Conservation (phyloP, 2,329 filamentous ascomycete species). For the Colletotrichum lindemuthianum region DNA sequence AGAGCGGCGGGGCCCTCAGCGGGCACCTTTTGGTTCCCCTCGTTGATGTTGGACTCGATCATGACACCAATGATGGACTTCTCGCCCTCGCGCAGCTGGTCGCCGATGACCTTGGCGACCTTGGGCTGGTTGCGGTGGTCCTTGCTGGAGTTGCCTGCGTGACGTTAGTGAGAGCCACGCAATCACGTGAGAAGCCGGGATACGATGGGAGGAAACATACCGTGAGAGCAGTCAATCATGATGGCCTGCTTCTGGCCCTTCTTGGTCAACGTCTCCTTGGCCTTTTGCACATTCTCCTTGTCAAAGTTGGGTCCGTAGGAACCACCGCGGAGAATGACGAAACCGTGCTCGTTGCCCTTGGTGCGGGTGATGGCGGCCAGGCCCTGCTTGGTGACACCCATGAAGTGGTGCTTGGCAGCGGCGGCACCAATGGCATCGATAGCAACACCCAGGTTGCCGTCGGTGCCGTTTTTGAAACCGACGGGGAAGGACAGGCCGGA, state of each 20-base stretch:
- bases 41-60: constrained; percentile 98
- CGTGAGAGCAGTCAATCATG: constrained; percentile 99
- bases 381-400: constrained; percentile 98
- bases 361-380: constrained; percentile 95
- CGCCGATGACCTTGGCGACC: constrained; percentile 82
- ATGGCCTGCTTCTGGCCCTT: constrained; percentile 89
- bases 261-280: constrained; percentile 80
- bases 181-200: neutral
- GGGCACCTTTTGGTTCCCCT: constrained; percentile 89
- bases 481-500: constrained; percentile 97
- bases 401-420: constrained; percentile 91
- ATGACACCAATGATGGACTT: constrained; percentile 93
- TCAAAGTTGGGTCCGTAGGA: constrained; percentile 95
- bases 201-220: constrained; percentile 55
- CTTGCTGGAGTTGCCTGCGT: constrained; percentile 90
- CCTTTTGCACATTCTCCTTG: constrained; percentile 80
- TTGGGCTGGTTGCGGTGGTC: constrained; percentile 97
- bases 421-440: constrained; percentile 95
- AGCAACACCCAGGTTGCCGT: constrained; percentile 88
- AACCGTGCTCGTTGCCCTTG: constrained; percentile 94
- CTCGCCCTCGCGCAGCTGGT: constrained; percentile 89
- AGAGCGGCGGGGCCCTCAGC: constrained; percentile 80
- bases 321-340: constrained; percentile 93
- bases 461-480: constrained; percentile 99
- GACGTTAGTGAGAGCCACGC: neutral